phyloP scores from a whole-genome alignment of 2,329 filamentous ascomycete species.

The Penicillium freii region DNA sequence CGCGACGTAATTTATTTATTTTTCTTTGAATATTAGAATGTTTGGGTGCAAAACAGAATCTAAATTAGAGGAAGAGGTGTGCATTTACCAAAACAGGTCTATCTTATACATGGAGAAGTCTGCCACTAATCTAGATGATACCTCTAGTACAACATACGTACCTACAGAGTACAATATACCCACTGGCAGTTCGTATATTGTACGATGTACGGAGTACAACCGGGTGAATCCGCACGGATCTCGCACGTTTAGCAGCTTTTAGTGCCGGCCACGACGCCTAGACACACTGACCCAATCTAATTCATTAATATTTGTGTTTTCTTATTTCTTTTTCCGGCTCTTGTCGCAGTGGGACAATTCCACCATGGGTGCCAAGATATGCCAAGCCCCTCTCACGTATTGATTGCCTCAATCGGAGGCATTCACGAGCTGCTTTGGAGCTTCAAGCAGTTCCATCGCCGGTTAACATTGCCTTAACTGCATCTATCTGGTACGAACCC shows the following conservation, averaged over 20 bases:
- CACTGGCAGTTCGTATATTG: background rate
- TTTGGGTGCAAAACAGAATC: background rate
- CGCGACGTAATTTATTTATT: background rate
- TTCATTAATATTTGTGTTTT: background rate
- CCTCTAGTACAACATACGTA: no score
- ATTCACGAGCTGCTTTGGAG: background rate
- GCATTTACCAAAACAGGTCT: background rate
- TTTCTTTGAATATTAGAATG: background rate
- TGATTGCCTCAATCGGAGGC: conserved; percentile 1
- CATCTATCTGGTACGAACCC: background rate
- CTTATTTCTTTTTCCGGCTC: background rate
- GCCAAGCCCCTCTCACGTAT: background rate
- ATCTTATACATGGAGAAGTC: background rate
- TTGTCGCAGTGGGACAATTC: background rate
- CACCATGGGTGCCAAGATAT: conserved; percentile 1
- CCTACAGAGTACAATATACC: background rate
- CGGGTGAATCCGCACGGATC: conserved; percentile 1
- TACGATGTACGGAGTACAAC: background rate
- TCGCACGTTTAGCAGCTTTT: background rate
- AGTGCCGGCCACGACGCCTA: background rate
- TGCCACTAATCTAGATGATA: background rate
- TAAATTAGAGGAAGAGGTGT: background rate
- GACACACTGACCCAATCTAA: background rate
- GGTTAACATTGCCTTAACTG: background rate
- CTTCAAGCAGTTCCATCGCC: background rate